phyloP scores from a whole-genome alignment of 805 yeast genomes.

The Tetrapisispora taiwanensis region DNA sequence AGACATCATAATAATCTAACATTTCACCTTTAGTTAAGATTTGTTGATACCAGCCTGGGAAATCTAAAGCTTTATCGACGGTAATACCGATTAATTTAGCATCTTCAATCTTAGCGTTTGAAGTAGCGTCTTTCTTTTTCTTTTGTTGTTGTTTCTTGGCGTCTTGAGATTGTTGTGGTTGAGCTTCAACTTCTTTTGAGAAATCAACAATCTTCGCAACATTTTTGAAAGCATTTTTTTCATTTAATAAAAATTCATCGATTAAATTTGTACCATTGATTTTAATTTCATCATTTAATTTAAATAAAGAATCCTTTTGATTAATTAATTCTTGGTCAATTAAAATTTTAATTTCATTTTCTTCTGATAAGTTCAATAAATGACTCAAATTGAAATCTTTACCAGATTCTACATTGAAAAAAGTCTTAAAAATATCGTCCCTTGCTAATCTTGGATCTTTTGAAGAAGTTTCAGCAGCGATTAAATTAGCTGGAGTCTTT shows the following conservation, averaged over 20 bases:
- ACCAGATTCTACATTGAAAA: constrained; percentile 29
- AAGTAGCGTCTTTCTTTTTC: constrained; percentile 9
- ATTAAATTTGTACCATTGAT: constrained; percentile 22
- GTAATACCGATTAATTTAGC: constrained; percentile 94
- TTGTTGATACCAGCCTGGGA: constrained; percentile 97
- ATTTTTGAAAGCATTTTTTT: constrained; percentile 33
- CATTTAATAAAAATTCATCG: constrained; percentile 5
- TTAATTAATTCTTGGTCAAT: constrained; percentile 30
- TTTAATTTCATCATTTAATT: constrained; percentile 20
- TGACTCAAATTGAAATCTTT: constrained; percentile 25
- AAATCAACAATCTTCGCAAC: constrained; percentile 42
- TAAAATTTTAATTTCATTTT: constrained; percentile 21
- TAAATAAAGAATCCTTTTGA: constrained; percentile 25
- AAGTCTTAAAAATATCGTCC: constrained; percentile 61
- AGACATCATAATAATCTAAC: constrained; percentile 96
- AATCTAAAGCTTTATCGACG: constrained; percentile 82
- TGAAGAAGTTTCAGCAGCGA: constrained; percentile 57
- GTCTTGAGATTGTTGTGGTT: constrained; percentile 12
- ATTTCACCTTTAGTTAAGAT: constrained; percentile 93
- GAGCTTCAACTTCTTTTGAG: constrained; percentile 29
- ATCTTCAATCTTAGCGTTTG: constrained; percentile 55
- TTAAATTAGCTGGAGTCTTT: constrained; percentile 51
- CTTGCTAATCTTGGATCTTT: constrained; percentile 86
- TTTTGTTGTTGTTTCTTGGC: constrained; percentile 5
- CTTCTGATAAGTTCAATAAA: constrained; percentile 30